Conservation (phyloP, 23 red algal species). For the Gracilaria caudata region DNA sequence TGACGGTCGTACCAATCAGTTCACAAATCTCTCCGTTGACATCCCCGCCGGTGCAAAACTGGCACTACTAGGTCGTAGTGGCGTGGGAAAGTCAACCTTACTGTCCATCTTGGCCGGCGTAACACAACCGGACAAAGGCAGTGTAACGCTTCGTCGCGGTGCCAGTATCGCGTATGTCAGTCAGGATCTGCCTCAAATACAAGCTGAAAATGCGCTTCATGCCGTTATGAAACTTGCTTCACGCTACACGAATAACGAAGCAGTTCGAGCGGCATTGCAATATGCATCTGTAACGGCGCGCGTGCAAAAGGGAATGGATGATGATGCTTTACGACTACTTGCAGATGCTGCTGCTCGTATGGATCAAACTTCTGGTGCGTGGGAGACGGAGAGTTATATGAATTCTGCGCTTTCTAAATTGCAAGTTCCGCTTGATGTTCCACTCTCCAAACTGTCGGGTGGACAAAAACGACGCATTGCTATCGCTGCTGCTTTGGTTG, state of each 20-base stretch:
- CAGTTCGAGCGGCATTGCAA: constrained; percentile 37
- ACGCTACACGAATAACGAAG: constrained; percentile 23
- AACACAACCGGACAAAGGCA: constrained; percentile 51
- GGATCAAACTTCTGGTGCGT: constrained; percentile 59
- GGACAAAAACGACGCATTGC: constrained; percentile 89
- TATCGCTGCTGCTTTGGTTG: constrained; percentile 76
- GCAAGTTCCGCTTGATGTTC: constrained; percentile 39
- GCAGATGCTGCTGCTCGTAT: constrained; percentile 41
- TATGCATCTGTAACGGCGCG: constrained; percentile 2
- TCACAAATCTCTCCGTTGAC: constrained; percentile 65
- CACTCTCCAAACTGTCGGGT: constrained; percentile 58
- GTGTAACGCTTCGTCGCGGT: constrained; percentile 47
- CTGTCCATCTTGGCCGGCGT: constrained; percentile 79
- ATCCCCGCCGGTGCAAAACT: constrained; percentile 73
- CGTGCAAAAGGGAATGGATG: neutral
- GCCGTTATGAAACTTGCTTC: constrained; percentile 53
- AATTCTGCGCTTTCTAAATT: constrained; percentile 36
- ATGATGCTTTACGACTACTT: neutral
- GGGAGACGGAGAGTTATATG: constrained; percentile 74
- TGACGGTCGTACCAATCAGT: constrained; percentile 42
- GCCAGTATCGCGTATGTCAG: constrained; percentile 62
- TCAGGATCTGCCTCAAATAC: constrained; percentile 58
- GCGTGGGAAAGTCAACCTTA: constrained; percentile 87
- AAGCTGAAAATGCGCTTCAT: constrained; percentile 3
- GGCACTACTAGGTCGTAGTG: constrained; percentile 85